These are phyloP conservation scores for Xylaria sp. DNA, from an alignment of 2,329 filamentous ascomycete species.

Conservation along the genomic window DNA sequence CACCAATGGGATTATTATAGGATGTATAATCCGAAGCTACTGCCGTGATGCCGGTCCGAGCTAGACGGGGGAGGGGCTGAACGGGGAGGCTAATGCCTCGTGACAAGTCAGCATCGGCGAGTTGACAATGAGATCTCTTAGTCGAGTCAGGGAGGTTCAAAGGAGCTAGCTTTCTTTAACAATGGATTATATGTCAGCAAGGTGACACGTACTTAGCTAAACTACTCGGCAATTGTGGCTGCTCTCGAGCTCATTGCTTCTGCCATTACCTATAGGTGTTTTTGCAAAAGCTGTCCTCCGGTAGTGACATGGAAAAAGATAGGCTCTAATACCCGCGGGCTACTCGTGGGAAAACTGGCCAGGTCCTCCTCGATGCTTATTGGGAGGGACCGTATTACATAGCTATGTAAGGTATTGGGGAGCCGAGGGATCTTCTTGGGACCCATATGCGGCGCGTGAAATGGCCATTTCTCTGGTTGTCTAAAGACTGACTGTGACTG, in stretches of 20 bases:
- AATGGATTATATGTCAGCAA: conserved; percentile 22
- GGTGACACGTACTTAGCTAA: conserved; percentile 32
- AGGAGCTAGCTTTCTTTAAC: conserved; percentile 6
- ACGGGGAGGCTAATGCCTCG: conserved; percentile 9
- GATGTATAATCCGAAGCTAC: neutral
- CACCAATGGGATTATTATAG: conserved; percentile 1
- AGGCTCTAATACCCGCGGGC: conserved; percentile 24
- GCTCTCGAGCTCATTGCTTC: conserved; percentile 18
- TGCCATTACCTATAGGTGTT: conserved; percentile 32
- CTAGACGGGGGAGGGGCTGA: conserved; percentile 12
- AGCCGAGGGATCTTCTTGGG: conserved; percentile 24
- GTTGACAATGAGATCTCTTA: conserved; percentile 6
- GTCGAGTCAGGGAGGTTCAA: conserved; percentile 20
- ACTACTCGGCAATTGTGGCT: conserved; percentile 29
- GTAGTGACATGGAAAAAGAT: conserved; percentile 31
- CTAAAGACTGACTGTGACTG: neutral
- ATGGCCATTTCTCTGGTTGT: conserved; percentile 12
- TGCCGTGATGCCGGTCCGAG: conserved; percentile 6
- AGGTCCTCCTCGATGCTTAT: conserved; percentile 22
- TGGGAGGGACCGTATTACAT: conserved; percentile 32
- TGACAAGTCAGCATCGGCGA: conserved; percentile 14
- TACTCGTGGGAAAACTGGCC: conserved; percentile 27
- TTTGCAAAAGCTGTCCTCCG: conserved; percentile 29
- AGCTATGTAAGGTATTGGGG: conserved; percentile 12
- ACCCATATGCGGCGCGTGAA: conserved; percentile 26